Conservation (phyloP, 192 early-diverging fungal genomes). For the Entomortierella beljakovae region DNA sequence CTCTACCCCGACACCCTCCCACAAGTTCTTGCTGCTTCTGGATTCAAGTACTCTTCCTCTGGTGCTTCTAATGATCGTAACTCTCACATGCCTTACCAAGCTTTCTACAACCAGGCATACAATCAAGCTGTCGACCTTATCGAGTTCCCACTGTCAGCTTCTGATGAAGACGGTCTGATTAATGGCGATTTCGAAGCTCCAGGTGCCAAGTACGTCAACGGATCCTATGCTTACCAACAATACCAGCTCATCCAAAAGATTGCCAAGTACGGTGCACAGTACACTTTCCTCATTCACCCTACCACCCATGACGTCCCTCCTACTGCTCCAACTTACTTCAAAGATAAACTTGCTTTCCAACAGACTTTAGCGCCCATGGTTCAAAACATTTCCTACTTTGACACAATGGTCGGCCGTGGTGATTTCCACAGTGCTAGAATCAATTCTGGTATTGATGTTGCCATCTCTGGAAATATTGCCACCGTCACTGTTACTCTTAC, state of each 20-base stretch:
- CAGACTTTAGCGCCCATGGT: constrained; percentile 11
- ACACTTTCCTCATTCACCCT: constrained; percentile 38
- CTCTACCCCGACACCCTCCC: too few species aligned
- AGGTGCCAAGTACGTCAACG: constrained; percentile 4
- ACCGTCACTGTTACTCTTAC: constrained; percentile 25
- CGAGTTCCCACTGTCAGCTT: constrained; percentile 32
- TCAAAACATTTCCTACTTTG: constrained; percentile 16
- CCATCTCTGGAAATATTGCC: constrained; percentile 7
- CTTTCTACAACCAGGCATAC: too few species aligned
- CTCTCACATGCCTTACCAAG: too few species aligned
- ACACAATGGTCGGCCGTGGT: constrained; percentile 35
- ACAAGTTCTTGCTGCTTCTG: too few species aligned
- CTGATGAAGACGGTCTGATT: constrained; percentile 33
- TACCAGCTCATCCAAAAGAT: constrained; percentile 19
- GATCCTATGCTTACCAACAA: constrained; percentile 24
- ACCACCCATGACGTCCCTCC: constrained; percentile 3
- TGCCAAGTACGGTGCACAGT: constrained; percentile 35
- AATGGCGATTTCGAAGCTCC: constrained; percentile 25
- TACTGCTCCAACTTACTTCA: background rate
- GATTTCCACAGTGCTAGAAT: constrained; percentile 25
- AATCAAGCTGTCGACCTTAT: too few species aligned
- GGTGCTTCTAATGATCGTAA: too few species aligned
- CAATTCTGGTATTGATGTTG: constrained; percentile 22
- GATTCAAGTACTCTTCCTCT: too few species aligned
- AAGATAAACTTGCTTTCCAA: constrained; percentile 29